Conservation (phyloP, 202 grass and related monocot species). For the Zizania palustris region DNA sequence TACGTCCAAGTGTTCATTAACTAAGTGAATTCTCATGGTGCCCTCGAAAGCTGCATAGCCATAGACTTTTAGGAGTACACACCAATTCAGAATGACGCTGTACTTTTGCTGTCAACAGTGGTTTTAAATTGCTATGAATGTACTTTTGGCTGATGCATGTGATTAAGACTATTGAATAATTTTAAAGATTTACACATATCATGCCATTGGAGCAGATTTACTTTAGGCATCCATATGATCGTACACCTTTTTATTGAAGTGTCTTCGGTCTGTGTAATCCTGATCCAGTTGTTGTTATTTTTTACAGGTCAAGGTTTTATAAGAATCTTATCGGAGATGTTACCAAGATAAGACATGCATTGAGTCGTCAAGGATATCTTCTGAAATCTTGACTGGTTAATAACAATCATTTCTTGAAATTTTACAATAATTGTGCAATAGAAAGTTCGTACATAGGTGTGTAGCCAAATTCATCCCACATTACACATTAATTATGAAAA, state of each 20-base stretch:
- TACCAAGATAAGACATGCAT: slow-evolving; percentile 26
- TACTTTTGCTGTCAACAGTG: slow-evolving; percentile 29
- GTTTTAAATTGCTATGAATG: slow-evolving; percentile 12
- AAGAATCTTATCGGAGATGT: slow-evolving; percentile 32
- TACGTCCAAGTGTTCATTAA: slow-evolving; percentile 29
- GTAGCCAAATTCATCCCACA: slow-evolving; percentile 14
- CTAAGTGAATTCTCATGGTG: slow-evolving; percentile 12
- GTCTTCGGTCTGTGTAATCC: slow-evolving; percentile 9
- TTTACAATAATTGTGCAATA: neutral
- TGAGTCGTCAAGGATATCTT: slow-evolving; percentile 7
- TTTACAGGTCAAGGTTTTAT: slow-evolving; percentile 30
- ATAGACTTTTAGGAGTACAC: slow-evolving; percentile 21
- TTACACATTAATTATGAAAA: slow-evolving; percentile 1
- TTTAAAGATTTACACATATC: slow-evolving; percentile 6
- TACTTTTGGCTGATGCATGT: slow-evolving; percentile 34
- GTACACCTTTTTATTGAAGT: slow-evolving; percentile 31
- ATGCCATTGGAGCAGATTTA: slow-evolving; percentile 25
- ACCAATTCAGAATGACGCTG: slow-evolving; percentile 28
- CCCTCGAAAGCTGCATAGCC: slow-evolving; percentile 25
- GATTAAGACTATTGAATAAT: slow-evolving; percentile 25
- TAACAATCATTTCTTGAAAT: slow-evolving; percentile 5
- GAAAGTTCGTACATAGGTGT: slow-evolving; percentile 23
- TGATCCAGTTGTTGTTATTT: slow-evolving; percentile 31
- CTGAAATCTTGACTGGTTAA: slow-evolving; percentile 26
- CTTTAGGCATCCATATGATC: slow-evolving; percentile 14